Percentiles rank a stretch among this genome's conserved stretches.
phyloP scores from a whole-genome alignment of 75 land plant genomes.

The Cryptomeria japonica region DNA sequence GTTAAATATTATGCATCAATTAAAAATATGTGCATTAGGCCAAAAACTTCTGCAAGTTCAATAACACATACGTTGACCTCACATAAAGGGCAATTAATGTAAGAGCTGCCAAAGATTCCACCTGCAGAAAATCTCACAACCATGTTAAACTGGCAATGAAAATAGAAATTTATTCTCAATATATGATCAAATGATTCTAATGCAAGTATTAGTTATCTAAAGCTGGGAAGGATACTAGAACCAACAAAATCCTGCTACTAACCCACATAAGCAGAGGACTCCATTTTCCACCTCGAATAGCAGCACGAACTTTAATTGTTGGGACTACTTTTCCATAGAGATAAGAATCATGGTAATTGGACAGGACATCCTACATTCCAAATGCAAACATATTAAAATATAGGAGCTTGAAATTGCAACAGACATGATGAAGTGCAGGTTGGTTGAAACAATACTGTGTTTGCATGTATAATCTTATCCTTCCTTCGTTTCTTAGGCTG shows the following conservation, averaged over 20 bases:
- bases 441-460: constrained; percentile 17
- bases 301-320: constrained; percentile 46
- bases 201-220: neutral
- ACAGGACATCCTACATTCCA: constrained; percentile 36
- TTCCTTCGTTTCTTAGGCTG: constrained; percentile 23
- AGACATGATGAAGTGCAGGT: neutral
- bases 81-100: constrained; percentile 33
- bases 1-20: neutral
- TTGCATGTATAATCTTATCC: constrained; percentile 30
- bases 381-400: neutral
- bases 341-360: constrained; percentile 44
- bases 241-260: neutral
- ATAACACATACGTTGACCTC: constrained; percentile 35
- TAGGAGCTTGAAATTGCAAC: neutral
- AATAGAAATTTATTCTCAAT: neutral
- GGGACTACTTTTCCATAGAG: constrained; percentile 41
- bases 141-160: neutral
- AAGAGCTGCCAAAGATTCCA: constrained; percentile 51
- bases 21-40: neutral
- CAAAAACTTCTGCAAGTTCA: neutral
- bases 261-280: constrained; percentile 39
- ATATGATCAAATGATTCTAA: neutral
- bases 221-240: neutral
- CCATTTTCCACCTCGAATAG: constrained; percentile 35
- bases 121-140: constrained; percentile 24